Percentiles rank a stretch among this genome's conserved stretches.
Conservation (phyloP, 1,284 basidiomycete genomes). For the Ganoderma lucidum region DNA sequence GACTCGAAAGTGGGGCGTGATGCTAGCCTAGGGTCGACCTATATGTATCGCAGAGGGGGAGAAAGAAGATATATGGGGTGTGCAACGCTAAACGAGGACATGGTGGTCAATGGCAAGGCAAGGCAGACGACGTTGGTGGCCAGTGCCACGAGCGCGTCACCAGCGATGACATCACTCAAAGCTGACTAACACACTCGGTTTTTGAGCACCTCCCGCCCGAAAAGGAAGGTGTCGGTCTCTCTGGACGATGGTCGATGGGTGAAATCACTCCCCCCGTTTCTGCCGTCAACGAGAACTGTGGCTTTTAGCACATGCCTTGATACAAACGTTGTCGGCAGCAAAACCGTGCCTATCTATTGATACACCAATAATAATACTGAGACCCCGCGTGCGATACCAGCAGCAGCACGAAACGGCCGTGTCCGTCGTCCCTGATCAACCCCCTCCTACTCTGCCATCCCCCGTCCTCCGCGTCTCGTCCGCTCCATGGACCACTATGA, state of each 20-base stretch:
- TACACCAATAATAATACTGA: conserved; percentile 33
- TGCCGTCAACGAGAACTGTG: conserved; percentile 19
- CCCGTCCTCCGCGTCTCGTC: neutral
- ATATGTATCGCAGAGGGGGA: neutral
- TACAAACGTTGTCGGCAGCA: conserved; percentile 4
- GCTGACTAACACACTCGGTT: conserved; percentile 19
- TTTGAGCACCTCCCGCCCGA: conserved; percentile 22
- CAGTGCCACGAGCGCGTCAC: neutral
- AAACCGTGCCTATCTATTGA: conserved; percentile 18
- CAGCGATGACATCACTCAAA: conserved; percentile 18
- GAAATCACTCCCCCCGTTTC: conserved; percentile 26
- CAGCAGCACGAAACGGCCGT: conserved; percentile 2
- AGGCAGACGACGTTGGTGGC: neutral
- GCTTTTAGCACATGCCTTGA: conserved; percentile 3
- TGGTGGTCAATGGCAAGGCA: neutral
- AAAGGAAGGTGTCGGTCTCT: conserved; percentile 25
- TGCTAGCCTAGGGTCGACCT: neutral
- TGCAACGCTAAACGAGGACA: conserved; percentile 19
- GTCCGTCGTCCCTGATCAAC: conserved; percentile 22
- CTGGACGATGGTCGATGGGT: conserved; percentile 12
- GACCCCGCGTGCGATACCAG: conserved; percentile 10
- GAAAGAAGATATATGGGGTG: conserved; percentile 3
- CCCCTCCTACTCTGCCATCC: conserved; percentile 14
- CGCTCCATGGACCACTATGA: conserved; percentile 2
- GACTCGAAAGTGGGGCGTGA: neutral